phyloP scores from a whole-genome alignment of 2,329 filamentous ascomycete species.

The Aspergillus fumigatus region DNA sequence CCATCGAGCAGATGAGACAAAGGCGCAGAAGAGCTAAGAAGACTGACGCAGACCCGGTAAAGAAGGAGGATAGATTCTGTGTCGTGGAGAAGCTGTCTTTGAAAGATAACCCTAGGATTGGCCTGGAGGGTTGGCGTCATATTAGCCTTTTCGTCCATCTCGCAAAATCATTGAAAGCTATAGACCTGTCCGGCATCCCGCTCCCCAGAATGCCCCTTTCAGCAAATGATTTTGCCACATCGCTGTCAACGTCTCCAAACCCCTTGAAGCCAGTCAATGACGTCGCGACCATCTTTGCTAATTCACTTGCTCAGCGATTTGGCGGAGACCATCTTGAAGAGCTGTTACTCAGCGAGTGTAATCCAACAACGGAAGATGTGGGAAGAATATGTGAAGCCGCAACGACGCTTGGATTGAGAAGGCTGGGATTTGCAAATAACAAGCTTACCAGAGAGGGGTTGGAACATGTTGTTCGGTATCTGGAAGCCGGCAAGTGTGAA shows the following conservation, averaged over 20 bases:
- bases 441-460: slow-evolving; percentile 69
- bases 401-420: slow-evolving; percentile 69
- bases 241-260: slow-evolving; percentile 12
- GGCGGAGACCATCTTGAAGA: slow-evolving; percentile 75
- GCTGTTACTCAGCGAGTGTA: slow-evolving; percentile 76
- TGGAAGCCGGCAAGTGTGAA: slow-evolving; percentile 73
- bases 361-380: slow-evolving; percentile 66
- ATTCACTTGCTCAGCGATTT: slow-evolving; percentile 70
- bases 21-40: slow-evolving; percentile 42
- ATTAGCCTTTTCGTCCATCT: slow-evolving; percentile 86
- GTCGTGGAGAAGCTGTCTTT: slow-evolving; percentile 82
- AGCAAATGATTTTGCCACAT: slow-evolving; percentile 21
- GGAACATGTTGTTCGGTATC: slow-evolving; percentile 69
- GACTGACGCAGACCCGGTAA: slow-evolving; percentile 24
- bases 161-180: slow-evolving; percentile 75
- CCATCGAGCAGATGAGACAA: slow-evolving; percentile 53
- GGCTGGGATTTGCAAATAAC: slow-evolving; percentile 81
- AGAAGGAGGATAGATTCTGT: slow-evolving; percentile 47
- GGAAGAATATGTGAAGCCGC: slow-evolving; percentile 74
- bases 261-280: slow-evolving; percentile 39
- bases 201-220: slow-evolving; percentile 55
- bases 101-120: slow-evolving; percentile 83
- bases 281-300: slow-evolving; percentile 63
- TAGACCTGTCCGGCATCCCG: slow-evolving; percentile 80
- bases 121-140: slow-evolving; percentile 83